phyloP scores from a whole-genome alignment of 345 rosid species.

The Murraya paniculata region DNA sequence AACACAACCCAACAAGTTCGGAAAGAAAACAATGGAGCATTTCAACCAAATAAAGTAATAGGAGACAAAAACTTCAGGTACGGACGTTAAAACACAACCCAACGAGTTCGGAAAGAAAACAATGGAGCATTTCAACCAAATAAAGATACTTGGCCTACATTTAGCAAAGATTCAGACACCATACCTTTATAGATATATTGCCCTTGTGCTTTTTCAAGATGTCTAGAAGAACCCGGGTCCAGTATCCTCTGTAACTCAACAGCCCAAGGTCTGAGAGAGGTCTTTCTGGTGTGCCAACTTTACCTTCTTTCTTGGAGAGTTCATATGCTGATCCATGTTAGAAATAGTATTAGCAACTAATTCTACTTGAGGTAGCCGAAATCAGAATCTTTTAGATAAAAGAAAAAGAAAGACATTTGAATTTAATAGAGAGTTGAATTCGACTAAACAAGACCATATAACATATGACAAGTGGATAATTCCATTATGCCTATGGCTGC shows the following conservation, averaged over 20 bases:
- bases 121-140: constrained; percentile 2
- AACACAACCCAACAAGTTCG: not conserved
- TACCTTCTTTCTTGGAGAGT: constrained; percentile 97
- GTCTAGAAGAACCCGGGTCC: constrained; percentile 94
- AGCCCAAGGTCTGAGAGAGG: constrained; percentile 97
- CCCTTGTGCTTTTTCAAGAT: constrained; percentile 98
- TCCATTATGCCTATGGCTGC: not conserved
- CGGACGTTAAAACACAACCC: not conserved
- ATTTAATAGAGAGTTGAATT: not conserved
- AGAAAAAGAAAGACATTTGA: not conserved
- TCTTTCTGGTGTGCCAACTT: constrained; percentile 98
- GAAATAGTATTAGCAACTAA: constrained; percentile 5
- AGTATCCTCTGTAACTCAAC: constrained; percentile 96
- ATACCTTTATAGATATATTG: constrained; percentile 96
- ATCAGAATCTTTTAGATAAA: not conserved
- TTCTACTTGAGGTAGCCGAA: not conserved
- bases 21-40: constrained; percentile 4
- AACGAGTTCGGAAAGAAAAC: not conserved
- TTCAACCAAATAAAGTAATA: too few species aligned
- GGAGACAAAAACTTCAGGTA: not conserved
- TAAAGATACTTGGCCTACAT: not conserved
- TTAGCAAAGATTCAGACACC: not conserved
- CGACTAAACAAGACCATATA: not conserved
- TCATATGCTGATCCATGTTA: constrained; percentile 76
- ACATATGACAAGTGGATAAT: not conserved